Evolutionary conservation across 495 filamentous ascomycete genomes (phyloP), one percentile per base, ranked within the genome.

Genomic region (Daldinia loculata): DNA sequence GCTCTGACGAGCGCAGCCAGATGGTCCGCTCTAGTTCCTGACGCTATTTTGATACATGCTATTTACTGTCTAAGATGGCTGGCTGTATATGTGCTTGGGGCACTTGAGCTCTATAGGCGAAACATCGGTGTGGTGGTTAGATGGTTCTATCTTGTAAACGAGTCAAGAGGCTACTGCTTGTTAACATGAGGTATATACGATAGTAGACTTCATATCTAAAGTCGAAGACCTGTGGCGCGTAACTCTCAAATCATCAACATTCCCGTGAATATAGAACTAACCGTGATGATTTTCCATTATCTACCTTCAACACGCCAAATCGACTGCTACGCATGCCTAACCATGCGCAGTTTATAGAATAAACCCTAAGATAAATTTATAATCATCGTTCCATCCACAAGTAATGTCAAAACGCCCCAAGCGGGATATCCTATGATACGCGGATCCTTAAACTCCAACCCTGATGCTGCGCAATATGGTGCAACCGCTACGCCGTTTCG

Each of bases 391-490:
- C 57, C 68, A 48, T 63, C 61, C 17, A 9, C 56, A 30, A 24
- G 30, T 57, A 39, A 59, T 65, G 32, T 61, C 56, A 55, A 62
- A 71, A 62, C 62, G 57, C 58, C 69, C 60, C 26, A 27, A 55
- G 59, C 15, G 17, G 53, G 69, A 71, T 64, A 72, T 65, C 69
- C 17, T 43, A 56, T 51, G 30, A 48, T 27, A 61, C 29, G 48
- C 24, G 55, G 56, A 67, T 51, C 56, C 69, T 43, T 36, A 6
- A 72, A 72, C 64, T 63, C 69, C 64, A 32, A 56, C 26, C 57
- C 3, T 53, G 50, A 71, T 71, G 52, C 57, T 17, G 48, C 32
- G 14, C 39, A 22, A 51, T 64, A 41, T 24, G 53, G 45, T 60
- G 48, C 36, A 45, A 59, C 36, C 14, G 34, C n/a, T 38, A 36